These are phyloP conservation scores for Leccinum aurantiacum DNA, from an alignment of 768 basidiomycete species.

Conservation along the genomic window DNA sequence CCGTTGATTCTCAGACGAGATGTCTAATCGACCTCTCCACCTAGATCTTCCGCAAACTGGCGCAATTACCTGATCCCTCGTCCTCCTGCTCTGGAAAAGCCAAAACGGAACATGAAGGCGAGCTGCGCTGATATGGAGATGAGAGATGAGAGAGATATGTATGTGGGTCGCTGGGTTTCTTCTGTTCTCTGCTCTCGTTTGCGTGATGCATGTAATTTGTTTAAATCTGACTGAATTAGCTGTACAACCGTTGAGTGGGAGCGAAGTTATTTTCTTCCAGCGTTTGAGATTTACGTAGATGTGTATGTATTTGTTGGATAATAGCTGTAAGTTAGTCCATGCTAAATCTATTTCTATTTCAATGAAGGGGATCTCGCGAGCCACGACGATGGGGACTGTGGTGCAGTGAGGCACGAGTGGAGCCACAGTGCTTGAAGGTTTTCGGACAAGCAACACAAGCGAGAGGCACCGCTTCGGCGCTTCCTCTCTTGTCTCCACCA, in stretches of 20 bases:
- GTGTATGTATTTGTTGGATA: background rate
- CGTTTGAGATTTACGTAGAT: background rate
- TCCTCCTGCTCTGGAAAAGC: background rate
- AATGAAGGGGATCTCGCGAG: background rate
- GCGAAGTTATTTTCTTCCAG: too few relatives aligned
- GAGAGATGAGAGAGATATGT: too few relatives aligned
- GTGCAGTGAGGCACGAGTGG: too few relatives aligned
- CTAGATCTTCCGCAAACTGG: conserved; percentile 33
- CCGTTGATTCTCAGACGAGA: background rate
- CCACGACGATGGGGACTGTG: too few relatives aligned
- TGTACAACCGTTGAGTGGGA: too few relatives aligned
- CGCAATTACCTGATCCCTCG: conserved; percentile 15
- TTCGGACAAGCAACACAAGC: too few relatives aligned
- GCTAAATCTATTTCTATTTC: background rate
- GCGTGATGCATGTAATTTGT: background rate
- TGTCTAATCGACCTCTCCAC: background rate
- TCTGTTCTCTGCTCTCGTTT: background rate
- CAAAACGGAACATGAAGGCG: background rate
- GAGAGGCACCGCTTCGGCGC: too few relatives aligned
- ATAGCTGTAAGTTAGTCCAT: background rate
- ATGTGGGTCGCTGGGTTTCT: background rate
- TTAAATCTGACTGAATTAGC: background rate
- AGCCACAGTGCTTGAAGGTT: too few relatives aligned
- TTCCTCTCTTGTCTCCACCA: too few relatives aligned
- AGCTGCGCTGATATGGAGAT: background rate